These are phyloP conservation scores for Globisporangium camurandrum DNA, from an alignment of 352 stramenopile genomes.

Conservation along the genomic window DNA sequence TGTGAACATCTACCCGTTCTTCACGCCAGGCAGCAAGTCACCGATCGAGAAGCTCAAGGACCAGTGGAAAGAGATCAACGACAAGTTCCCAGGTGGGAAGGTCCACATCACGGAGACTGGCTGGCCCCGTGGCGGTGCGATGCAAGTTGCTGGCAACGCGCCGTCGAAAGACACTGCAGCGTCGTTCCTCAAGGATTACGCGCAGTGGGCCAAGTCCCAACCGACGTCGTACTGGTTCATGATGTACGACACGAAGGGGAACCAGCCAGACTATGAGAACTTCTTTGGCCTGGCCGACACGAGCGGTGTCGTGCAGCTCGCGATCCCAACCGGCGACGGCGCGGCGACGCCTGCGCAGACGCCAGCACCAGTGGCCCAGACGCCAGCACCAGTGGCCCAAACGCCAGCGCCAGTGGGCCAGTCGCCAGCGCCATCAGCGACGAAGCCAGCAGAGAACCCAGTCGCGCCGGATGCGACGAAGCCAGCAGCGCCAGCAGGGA, in stretches of 20 bases:
- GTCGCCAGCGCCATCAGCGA: background rate
- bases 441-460: background rate
- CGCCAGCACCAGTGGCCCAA: background rate
- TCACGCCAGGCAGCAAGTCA: slow-evolving; percentile 18
- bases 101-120: slow-evolving; percentile 32
- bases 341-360: background rate
- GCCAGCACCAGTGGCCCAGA: background rate
- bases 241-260: slow-evolving; percentile 37
- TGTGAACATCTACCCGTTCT: slow-evolving; percentile 47
- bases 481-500: background rate
- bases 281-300: slow-evolving; percentile 33
- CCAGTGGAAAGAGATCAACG: slow-evolving; percentile 24
- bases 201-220: slow-evolving; percentile 16
- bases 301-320: slow-evolving; percentile 16
- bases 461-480: background rate
- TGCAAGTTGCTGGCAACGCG: slow-evolving; percentile 14
- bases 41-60: slow-evolving; percentile 31
- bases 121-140: slow-evolving; percentile 22
- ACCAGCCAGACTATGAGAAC: slow-evolving; percentile 25
- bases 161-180: slow-evolving; percentile 20
- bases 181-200: slow-evolving; percentile 25
- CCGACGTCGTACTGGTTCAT: slow-evolving; percentile 32
- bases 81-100: slow-evolving; percentile 26
- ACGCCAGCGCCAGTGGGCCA: background rate
- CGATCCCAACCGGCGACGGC: slow-evolving; percentile 17